Conservation (phyloP, 768 basidiomycete species). For the Chlorophyllum brunneum region DNA sequence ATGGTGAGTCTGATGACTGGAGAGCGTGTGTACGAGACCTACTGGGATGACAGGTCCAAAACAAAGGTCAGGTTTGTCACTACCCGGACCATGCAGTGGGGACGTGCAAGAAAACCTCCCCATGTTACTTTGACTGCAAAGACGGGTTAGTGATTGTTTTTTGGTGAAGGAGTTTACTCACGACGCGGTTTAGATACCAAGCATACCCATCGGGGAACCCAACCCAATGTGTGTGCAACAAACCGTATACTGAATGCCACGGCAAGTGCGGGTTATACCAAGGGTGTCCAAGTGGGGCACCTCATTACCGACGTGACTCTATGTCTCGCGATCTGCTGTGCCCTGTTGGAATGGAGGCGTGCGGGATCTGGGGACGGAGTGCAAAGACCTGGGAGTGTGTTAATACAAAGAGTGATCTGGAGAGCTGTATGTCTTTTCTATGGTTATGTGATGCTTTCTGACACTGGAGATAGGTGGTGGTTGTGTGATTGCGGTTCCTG, state of each 20-base stretch:
- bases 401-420: conserved; percentile 41
- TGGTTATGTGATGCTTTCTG: background rate
- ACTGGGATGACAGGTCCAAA: background rate
- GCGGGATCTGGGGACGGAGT: conserved; percentile 37
- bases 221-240: conserved; percentile 36
- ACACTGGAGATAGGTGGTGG: conserved; percentile 38
- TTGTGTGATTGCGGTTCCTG: conserved; percentile 31
- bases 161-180: too few species aligned
- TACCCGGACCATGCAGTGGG: conserved; percentile 40
- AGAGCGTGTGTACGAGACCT: background rate
- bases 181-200: conserved; percentile 18
- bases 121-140: conserved; percentile 44
- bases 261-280: conserved; percentile 39
- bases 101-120: conserved; percentile 28
- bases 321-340: conserved; percentile 29
- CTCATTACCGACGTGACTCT: conserved; percentile 27
- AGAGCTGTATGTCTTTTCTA: conserved; percentile 42
- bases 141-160: conserved; percentile 32
- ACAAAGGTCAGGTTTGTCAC: conserved; percentile 23
- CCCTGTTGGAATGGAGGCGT: conserved; percentile 34
- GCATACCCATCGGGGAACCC: conserved; percentile 29
- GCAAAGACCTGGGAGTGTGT: conserved; percentile 46
- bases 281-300: conserved; percentile 29
- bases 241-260: conserved; percentile 43
- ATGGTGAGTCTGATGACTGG: conserved; percentile 25